These are phyloP conservation scores for Aspergillus spinulosporus DNA, from an alignment of 2,329 filamentous ascomycete species.

Conservation along the genomic window DNA sequence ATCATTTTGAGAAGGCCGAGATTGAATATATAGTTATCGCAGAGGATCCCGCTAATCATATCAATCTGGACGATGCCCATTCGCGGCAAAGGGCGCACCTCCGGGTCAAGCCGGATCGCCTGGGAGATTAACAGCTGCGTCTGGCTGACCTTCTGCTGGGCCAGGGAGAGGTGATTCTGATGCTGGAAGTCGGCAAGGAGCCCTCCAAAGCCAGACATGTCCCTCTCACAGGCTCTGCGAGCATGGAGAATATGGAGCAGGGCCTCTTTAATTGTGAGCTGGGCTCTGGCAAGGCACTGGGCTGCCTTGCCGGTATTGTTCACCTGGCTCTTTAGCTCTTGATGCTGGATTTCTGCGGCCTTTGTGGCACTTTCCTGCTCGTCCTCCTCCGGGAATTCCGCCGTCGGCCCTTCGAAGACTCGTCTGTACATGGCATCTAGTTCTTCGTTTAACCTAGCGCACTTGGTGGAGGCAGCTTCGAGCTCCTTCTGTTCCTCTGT, in stretches of 20 bases:
- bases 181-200: not conserved
- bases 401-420: slow-evolving; percentile 1
- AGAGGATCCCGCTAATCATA: slow-evolving; percentile 6
- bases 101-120: not conserved
- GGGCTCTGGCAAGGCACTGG: slow-evolving; percentile 7
- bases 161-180: not conserved
- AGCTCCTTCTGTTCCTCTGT: not conserved
- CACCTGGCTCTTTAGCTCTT: not conserved
- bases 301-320: not conserved
- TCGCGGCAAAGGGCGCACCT: not conserved
- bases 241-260: not conserved
- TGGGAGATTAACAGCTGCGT: slow-evolving; percentile 7
- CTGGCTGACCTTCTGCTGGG: slow-evolving; percentile 10
- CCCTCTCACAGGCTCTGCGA: not conserved
- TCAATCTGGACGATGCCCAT: slow-evolving; percentile 7
- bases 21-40: slow-evolving; percentile 1
- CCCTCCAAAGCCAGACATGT: slow-evolving; percentile 4
- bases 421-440: slow-evolving; percentile 5
- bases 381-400: slow-evolving; percentile 10
- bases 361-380: slow-evolving; percentile 1
- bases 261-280: slow-evolving; percentile 4
- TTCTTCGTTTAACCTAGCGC: not conserved
- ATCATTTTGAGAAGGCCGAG: slow-evolving; percentile 1
- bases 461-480: not conserved
- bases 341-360: not conserved